Conservation (phyloP, 345 rosid species). For the Aquilaria malaccensis region DNA sequence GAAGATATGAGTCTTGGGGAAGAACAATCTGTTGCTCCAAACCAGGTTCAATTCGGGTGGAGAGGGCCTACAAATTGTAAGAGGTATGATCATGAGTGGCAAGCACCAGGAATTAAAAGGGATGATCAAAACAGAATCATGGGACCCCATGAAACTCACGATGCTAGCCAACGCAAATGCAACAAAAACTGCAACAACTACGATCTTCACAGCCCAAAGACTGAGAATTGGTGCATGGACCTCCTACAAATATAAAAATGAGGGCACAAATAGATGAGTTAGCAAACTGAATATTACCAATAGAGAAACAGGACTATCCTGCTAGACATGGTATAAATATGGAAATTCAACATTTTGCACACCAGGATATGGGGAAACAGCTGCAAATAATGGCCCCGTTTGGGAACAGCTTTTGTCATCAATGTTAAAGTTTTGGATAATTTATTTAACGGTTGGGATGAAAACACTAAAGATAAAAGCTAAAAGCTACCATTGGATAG, state of each 20-base stretch:
- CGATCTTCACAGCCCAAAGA: constrained; percentile 74
- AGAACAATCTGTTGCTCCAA: constrained; percentile 95
- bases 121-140: background rate
- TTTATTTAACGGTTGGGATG: too few relatives aligned
- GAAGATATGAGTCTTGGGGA: constrained; percentile 94
- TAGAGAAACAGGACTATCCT: too few relatives aligned
- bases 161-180: constrained; percentile 76
- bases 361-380: too few relatives aligned
- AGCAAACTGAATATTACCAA: too few relatives aligned
- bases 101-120: constrained; percentile 1
- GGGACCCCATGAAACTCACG: constrained; percentile 79
- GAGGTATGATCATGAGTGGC: constrained; percentile 10
- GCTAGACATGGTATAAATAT: too few relatives aligned
- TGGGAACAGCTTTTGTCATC: too few relatives aligned
- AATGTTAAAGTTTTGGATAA: too few relatives aligned
- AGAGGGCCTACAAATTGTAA: constrained; percentile 53
- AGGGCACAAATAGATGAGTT: constrained; percentile 11
- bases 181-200: constrained; percentile 64
- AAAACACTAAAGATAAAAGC: too few relatives aligned
- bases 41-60: constrained; percentile 89
- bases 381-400: too few relatives aligned
- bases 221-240: constrained; percentile 79
- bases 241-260: constrained; percentile 40
- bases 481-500: too few relatives aligned
- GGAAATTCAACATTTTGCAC: too few relatives aligned